phyloP scores from a whole-genome alignment of 208 protist genomes.

The Trypanosomatidae sp. region DNA sequence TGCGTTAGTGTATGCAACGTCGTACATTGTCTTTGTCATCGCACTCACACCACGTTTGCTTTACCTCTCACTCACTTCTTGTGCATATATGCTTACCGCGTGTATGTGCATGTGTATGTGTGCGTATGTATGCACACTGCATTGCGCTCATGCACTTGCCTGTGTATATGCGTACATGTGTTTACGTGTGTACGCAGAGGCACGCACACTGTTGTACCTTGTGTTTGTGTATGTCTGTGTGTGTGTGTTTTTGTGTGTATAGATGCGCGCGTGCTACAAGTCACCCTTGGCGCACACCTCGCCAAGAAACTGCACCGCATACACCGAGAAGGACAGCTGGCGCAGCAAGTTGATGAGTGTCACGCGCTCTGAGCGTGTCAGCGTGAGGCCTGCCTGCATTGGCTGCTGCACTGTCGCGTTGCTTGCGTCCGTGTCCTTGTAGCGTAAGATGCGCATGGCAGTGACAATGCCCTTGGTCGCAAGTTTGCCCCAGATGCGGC shows the following conservation, averaged over 20 bases:
- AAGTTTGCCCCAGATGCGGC: slow-evolving; percentile 86
- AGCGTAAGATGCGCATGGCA: slow-evolving; percentile 71
- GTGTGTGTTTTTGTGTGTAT: slow-evolving; percentile 13
- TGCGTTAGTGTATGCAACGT: too few relatives aligned
- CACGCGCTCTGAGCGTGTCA: slow-evolving; percentile 65
- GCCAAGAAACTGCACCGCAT: too few relatives aligned
- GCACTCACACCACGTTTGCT: too few relatives aligned
- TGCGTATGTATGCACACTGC: neutral
- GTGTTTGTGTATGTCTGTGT: neutral
- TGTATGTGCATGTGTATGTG: neutral
- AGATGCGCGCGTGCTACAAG: too few relatives aligned
- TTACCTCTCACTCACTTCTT: too few relatives aligned
- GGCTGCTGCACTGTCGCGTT: too few relatives aligned
- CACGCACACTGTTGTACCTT: slow-evolving; percentile 4
- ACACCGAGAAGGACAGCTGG: slow-evolving; percentile 76
- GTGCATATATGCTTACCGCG: neutral
- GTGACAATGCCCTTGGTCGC: slow-evolving; percentile 73
- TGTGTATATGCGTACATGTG: neutral
- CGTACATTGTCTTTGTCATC: too few relatives aligned
- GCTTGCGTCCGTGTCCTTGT: slow-evolving; percentile 7
- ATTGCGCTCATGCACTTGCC: too few relatives aligned
- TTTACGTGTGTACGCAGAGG: neutral
- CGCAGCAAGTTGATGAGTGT: slow-evolving; percentile 72
- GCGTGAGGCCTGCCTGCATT: too few relatives aligned
- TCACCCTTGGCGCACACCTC: too few relatives aligned